Conservation (phyloP, 805 yeast species). For the Zygotorulaspora florentina region DNA sequence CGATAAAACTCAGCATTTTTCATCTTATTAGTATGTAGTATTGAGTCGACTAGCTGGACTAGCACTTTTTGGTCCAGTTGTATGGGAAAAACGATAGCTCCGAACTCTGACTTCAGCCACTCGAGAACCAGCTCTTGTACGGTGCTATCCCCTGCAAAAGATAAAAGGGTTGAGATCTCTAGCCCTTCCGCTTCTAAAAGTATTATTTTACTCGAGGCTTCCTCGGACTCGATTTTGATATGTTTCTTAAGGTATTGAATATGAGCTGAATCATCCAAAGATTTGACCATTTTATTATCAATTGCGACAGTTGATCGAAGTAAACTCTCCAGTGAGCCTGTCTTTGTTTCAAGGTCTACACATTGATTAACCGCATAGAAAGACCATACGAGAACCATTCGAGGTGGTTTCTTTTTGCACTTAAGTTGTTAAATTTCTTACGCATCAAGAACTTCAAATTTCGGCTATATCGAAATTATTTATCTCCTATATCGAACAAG, state of each 20-base stretch:
- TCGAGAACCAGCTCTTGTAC: constrained; percentile 14
- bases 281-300: background rate
- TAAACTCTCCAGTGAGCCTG: constrained; percentile 1
- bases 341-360: constrained; percentile 2
- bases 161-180: constrained; percentile 16
- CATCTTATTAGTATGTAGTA: constrained; percentile 16
- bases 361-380: constrained; percentile 7
- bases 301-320: constrained; percentile 3
- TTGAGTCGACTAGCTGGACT: constrained; percentile 25
- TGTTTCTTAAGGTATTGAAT: background rate
- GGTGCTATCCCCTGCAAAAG: constrained; percentile 14
- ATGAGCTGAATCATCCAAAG: background rate
- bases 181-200: constrained; percentile 13
- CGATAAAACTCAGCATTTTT: constrained; percentile 24
- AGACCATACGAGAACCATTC: constrained; percentile 14
- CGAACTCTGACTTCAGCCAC: constrained; percentile 30
- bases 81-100: constrained; percentile 26
- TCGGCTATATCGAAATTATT: too few species aligned
- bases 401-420: background rate
- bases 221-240: constrained; percentile 1
- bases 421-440: too few species aligned
- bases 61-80: constrained; percentile 24
- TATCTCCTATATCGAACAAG: too few species aligned
- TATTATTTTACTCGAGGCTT: constrained; percentile 5
- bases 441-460: too few species aligned